Evolutionary conservation across 2,329 filamentous ascomycete species (phyloP).

Genomic region (Diplodia sapinea): DNA sequence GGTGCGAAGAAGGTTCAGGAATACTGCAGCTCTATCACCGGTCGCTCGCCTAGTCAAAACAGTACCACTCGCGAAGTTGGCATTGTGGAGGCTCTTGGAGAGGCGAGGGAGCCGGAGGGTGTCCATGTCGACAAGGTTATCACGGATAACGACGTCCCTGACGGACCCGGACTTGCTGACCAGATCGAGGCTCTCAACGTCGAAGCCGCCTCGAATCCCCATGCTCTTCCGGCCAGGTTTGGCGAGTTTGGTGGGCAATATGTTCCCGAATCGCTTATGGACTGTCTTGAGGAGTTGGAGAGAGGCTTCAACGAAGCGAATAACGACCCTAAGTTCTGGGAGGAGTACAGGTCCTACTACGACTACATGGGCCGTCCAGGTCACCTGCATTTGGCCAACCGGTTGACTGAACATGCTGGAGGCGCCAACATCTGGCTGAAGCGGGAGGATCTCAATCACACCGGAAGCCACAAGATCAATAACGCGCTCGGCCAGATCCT

Average conservation of each 20-base stretch:
- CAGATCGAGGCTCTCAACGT: conserved; percentile 83
- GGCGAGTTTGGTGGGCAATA: conserved; percentile 97
- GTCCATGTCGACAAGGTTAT: conserved; percentile 74
- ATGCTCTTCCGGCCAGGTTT: conserved; percentile 80
- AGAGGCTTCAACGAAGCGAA: conserved; percentile 86
- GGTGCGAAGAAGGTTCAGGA: conserved; percentile 77
- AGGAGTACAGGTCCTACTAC: conserved; percentile 94
- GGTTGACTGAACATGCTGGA: conserved; percentile 84
- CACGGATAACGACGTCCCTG: conserved; percentile 59
- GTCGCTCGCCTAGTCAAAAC: conserved; percentile 58
- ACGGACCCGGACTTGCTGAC: conserved; percentile 74
- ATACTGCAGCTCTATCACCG: conserved; percentile 79
- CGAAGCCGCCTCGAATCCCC: conserved; percentile 50
- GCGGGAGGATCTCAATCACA: conserved; percentile 96
- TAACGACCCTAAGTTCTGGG: conserved; percentile 92
- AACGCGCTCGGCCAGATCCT: conserved; percentile 95
- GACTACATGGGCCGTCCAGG: conserved; percentile 96
- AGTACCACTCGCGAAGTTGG: conserved; percentile 68
- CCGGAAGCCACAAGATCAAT: conserved; percentile 99
- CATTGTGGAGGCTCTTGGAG: conserved; percentile 70
- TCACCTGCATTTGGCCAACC: conserved; percentile 85
- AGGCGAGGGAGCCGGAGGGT: conserved; percentile 64
- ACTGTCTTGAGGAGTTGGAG: conserved; percentile 89
- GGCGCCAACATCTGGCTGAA: conserved; percentile 98
- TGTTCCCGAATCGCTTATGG: conserved; percentile 96